Evolutionary conservation across 345 rosid genomes (phyloP).

Genomic region (Rhodamnia argentea): DNA sequence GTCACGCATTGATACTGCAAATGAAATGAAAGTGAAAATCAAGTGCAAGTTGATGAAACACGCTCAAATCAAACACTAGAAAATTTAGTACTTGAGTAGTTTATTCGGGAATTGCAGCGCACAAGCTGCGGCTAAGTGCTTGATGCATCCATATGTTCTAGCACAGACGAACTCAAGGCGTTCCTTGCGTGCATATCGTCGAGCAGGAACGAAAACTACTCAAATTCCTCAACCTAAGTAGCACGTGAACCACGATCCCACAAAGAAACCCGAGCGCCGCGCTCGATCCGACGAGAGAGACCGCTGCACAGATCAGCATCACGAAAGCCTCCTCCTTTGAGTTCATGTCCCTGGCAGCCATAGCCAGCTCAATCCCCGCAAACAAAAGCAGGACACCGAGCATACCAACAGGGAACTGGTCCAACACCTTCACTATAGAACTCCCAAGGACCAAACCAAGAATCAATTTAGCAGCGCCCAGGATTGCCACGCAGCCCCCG

Average conservation of each 20-base stretch:
- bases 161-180: background rate
- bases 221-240: constrained; percentile 38
- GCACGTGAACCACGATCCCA: constrained; percentile 43
- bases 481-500: constrained; percentile 67
- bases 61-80: background rate
- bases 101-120: background rate
- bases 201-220: background rate
- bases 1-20: background rate
- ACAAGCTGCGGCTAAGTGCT: background rate
- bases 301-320: constrained; percentile 59
- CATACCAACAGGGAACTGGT: constrained; percentile 69
- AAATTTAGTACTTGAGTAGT: background rate
- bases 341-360: constrained; percentile 71
- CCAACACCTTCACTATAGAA: constrained; percentile 51
- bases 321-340: constrained; percentile 69
- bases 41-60: background rate
- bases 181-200: background rate
- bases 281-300: constrained; percentile 58
- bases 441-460: constrained; percentile 61
- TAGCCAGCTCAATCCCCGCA: constrained; percentile 77
- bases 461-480: constrained; percentile 53
- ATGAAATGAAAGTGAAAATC: background rate
- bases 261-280: constrained; percentile 78
- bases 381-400: constrained; percentile 60
- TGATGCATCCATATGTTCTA: background rate